These are phyloP conservation scores for Taphrina sp. DNA, from an alignment of 1,139 yeast genomes.

Conservation along the genomic window DNA sequence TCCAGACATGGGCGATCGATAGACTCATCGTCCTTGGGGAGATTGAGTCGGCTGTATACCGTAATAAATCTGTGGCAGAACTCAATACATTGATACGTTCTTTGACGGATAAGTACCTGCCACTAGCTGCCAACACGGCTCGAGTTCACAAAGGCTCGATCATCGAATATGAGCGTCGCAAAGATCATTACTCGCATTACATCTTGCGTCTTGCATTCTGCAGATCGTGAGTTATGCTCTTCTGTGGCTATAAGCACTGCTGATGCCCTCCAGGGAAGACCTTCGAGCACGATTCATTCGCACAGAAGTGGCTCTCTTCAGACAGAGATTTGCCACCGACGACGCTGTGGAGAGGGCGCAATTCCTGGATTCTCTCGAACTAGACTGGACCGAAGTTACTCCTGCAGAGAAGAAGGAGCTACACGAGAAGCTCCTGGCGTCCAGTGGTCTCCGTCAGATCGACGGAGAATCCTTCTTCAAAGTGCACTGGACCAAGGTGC, in stretches of 20 bases:
- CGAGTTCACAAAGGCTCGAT: slow-evolving; percentile 37
- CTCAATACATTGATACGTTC: slow-evolving; percentile 66
- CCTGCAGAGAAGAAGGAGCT: slow-evolving; percentile 59
- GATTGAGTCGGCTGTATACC: slow-evolving; percentile 69
- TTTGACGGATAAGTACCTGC: slow-evolving; percentile 61
- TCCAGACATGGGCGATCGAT: slow-evolving; percentile 94
- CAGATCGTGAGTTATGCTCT: slow-evolving; percentile 49
- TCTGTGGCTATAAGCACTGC: background rate
- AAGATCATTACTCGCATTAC: slow-evolving; percentile 90
- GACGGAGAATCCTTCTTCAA: slow-evolving; percentile 66
- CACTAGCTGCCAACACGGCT: slow-evolving; percentile 50
- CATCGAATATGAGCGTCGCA: slow-evolving; percentile 60
- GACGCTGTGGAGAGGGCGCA: slow-evolving; percentile 68
- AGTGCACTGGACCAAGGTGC: slow-evolving; percentile 81
- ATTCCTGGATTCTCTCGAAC: slow-evolving; percentile 51
- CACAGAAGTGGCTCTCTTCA: slow-evolving; percentile 73
- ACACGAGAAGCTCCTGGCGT: slow-evolving; percentile 54
- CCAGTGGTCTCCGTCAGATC: slow-evolving; percentile 42
- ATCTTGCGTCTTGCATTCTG: slow-evolving; percentile 86
- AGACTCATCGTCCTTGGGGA: slow-evolving; percentile 78
- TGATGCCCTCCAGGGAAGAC: slow-evolving; percentile 52
- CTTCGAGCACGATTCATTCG: slow-evolving; percentile 72
- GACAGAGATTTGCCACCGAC: slow-evolving; percentile 63
- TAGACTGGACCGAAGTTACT: slow-evolving; percentile 69
- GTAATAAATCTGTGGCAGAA: slow-evolving; percentile 65